Conservation (phyloP, 2,329 filamentous ascomycete genomes). For the Elsinoe australis region DNA sequence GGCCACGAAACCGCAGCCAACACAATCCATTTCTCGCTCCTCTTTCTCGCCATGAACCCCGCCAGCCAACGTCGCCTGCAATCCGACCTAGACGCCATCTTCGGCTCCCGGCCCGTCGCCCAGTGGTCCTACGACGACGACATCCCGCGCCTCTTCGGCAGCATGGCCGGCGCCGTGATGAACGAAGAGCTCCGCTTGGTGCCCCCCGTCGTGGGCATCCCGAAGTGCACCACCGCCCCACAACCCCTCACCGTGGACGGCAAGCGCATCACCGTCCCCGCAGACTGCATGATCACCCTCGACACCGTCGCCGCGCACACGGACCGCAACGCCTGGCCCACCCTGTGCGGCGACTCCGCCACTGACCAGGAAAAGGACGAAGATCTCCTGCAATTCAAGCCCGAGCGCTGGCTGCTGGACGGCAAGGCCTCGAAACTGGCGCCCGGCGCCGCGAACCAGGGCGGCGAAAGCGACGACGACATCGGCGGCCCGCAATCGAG, state of each 20-base stretch:
- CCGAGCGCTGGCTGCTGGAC: slow-evolving; percentile 61
- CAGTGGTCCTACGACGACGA: slow-evolving; percentile 65
- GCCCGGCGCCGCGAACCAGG: slow-evolving; percentile 23
- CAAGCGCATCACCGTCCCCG: slow-evolving; percentile 51
- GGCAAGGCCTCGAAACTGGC: slow-evolving; percentile 19
- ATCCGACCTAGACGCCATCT: slow-evolving; percentile 57
- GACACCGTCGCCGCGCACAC: slow-evolving; percentile 51
- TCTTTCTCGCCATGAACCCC: slow-evolving; percentile 60
- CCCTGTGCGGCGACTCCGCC: slow-evolving; percentile 8
- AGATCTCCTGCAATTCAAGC: slow-evolving; percentile 61
- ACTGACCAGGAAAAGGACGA: slow-evolving; percentile 32
- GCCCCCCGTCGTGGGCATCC: slow-evolving; percentile 63
- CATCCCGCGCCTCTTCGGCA: slow-evolving; percentile 58
- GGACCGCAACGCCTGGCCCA: slow-evolving; percentile 67
- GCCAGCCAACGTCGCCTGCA: slow-evolving; percentile 59
- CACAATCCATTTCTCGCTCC: slow-evolving; percentile 61
- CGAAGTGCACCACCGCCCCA: slow-evolving; percentile 50
- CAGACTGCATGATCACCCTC: slow-evolving; percentile 49
- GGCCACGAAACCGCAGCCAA: slow-evolving; percentile 78
- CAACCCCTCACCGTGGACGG: slow-evolving; percentile 56
- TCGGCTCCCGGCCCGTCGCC: slow-evolving; percentile 50
- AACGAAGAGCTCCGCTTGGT: slow-evolving; percentile 69
- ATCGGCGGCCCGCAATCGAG: slow-evolving; percentile 50
- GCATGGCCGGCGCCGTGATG: slow-evolving; percentile 66
- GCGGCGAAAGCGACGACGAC: slow-evolving; percentile 43